Base-by-base conservation (phyloP, 2,329 filamentous ascomycete genomes). In the Venturia aucupariae region DNA sequence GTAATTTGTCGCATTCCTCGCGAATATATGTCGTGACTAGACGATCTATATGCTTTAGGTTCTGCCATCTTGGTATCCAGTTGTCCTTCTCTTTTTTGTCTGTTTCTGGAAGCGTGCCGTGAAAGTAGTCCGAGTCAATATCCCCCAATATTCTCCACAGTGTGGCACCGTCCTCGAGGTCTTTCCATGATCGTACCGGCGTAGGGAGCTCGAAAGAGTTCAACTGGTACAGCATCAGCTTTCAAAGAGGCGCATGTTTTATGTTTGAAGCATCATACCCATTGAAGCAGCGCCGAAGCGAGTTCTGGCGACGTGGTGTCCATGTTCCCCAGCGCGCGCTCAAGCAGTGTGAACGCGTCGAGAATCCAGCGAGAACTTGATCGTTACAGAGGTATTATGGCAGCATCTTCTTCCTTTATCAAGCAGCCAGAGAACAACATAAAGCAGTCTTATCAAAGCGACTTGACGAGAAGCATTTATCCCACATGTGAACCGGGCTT, bases 41-140 rank as follows among this genome's bases (percentile, higher is more conserved):
- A 48, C 78, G 77, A 69, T 81, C 78, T 67, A 81, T 75, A 67
- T 80, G 76, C 70, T 81, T 81, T 65, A 81, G 70, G 67, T 81
- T 81, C 74, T 81, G 79, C 79, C 79, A 81, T 75, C 77, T 74
- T 59, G 78, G 75, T 61, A 80, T 81, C 79, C 79, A 82, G 67
- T 79, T 78, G 67, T 78, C 76, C 38, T 72, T 72, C n/a, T 74
- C 70, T 59, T 74, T 75, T 60, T 76, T 73, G 65, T 77, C 72
- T 61, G 72, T 72, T 65, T 81, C 79, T 24, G 80, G 80, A 13
- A 82, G 76, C n/a, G 71, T 71, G 62, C 77, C 77, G 62, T 74
- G 72, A 70, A 82, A 81, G 74, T 80, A 81, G 32, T 76, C 74
- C 61, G 75, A 69, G 67, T 81, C 80, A 67, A 81, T 74, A 66